Evolutionary conservation across 495 filamentous ascomycete species (phyloP).

Genomic region (Aspergillus ellipticus): DNA sequence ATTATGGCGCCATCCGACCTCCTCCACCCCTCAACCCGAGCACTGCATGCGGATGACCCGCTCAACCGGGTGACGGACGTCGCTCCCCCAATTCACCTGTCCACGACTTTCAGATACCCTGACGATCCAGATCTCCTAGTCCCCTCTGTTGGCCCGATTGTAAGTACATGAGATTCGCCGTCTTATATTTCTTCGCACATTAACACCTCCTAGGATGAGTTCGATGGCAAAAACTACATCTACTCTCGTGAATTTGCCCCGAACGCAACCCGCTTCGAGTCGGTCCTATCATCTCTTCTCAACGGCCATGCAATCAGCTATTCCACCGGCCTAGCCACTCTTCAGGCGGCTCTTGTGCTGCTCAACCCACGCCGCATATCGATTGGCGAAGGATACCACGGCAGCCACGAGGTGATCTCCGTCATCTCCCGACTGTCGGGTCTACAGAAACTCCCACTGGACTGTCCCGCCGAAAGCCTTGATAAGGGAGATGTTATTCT

Average conservation of each 20-base stretch:
- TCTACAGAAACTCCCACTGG: slow-evolving; percentile 55
- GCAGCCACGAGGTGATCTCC: slow-evolving; percentile 70
- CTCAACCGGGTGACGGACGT: slow-evolving; percentile 64
- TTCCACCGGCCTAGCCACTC: slow-evolving; percentile 72
- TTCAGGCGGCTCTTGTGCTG: slow-evolving; percentile 70
- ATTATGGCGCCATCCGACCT: slow-evolving; percentile 8
- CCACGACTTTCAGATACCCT: slow-evolving; percentile 77
- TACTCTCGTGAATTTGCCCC: slow-evolving; percentile 72
- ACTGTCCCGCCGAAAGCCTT: slow-evolving; percentile 48
- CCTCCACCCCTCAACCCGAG: slow-evolving; percentile 48
- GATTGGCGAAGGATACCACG: slow-evolving; percentile 77
- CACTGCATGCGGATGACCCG: slow-evolving; percentile 76
- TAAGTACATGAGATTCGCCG: background rate
- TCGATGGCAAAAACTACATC: slow-evolving; percentile 33
- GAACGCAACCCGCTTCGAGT: slow-evolving; percentile 71
- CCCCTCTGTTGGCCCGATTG: slow-evolving; percentile 29
- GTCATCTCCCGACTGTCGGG: slow-evolving; percentile 64
- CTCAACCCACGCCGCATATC: slow-evolving; percentile 69
- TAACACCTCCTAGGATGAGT: slow-evolving; percentile 13
- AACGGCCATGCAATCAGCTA: slow-evolving; percentile 65
- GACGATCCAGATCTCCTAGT: slow-evolving; percentile 55
- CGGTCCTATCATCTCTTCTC: slow-evolving; percentile 63
- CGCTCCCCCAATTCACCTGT: slow-evolving; percentile 76
- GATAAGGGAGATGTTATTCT: slow-evolving; percentile 72
- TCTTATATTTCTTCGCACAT: background rate